Base-by-base conservation (phyloP, 257 asterid species). In the Rauvolfia tetraphylla region DNA sequence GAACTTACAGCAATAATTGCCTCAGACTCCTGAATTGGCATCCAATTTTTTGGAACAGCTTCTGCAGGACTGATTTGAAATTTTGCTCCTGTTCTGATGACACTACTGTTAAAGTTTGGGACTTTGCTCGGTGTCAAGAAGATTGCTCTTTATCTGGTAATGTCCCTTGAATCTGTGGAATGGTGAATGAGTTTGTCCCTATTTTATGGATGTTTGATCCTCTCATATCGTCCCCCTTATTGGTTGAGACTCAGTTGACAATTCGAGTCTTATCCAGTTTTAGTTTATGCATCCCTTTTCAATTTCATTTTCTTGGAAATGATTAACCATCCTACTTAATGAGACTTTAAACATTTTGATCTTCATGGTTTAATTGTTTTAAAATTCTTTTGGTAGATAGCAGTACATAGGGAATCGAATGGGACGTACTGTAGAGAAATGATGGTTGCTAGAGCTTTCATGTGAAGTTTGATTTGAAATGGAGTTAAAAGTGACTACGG, bases 41-140 rank as follows among this genome's bases (percentile, higher is more conserved):
- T 74, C 61, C 61, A 71, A 51, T 25, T 49, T 62, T 54, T 31
- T 23, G 39, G 61, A 58, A 69, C 95, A 94, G 99, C 88, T 95
- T 95, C 93, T 91, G 96, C 83, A 83, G 99, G 87, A 93, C 99
- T 34, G 98, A 95, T 89, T 84, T 93, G 90, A 95, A 95, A 88
- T 95, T 95, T 82, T 93, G 99, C 83, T 95, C 99, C 83, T 95
- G 99, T 78, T 95, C 99, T 81, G 99, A 95, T 79, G 99, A 95
- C 83, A 93, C 96, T 75, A 91, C 97, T 49, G 96, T 95, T 73
- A 95, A 95, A 87, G 98, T 95, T 75, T 95, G 99, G 99, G 99
- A 95, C 87, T 95, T 95, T n/a, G 99, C 99, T n/a, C 89, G 98
- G 87, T 93, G 96, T 85, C 99, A 91, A 84, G 99, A 95, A 86